Conservation (phyloP, 2,329 filamentous ascomycete species). For the Aspergillus arachidicola region DNA sequence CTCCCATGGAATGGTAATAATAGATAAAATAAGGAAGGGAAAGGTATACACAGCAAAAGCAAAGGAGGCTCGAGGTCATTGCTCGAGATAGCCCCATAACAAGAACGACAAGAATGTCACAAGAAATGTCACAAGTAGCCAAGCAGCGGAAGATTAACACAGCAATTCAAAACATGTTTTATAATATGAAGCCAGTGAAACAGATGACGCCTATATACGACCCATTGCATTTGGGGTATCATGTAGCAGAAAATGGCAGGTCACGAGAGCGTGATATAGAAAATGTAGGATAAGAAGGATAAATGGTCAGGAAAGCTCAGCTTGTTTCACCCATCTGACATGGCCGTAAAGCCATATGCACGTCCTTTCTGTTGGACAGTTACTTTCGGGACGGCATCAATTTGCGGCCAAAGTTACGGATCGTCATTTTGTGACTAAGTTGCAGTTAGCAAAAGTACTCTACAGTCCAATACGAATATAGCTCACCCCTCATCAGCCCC, state of each 20-base stretch:
- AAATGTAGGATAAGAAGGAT: constrained; percentile 3
- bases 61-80: neutral
- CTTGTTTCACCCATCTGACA: neutral
- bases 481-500: constrained; percentile 38
- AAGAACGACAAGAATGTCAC: neutral
- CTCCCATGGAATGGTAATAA: neutral
- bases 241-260: constrained; percentile 22
- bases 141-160: neutral
- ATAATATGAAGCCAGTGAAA: constrained; percentile 12
- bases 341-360: neutral
- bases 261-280: constrained; percentile 9
- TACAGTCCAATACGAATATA: neutral
- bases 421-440: constrained; percentile 33
- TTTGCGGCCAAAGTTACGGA: constrained; percentile 42
- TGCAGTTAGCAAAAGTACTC: constrained; percentile 7
- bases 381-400: constrained; percentile 32
- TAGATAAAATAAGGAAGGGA: neutral
- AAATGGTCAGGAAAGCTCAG: neutral
- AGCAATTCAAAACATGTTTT: constrained; percentile 3
- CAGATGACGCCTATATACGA: constrained; percentile 30
- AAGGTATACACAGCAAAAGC: neutral
- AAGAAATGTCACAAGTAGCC: neutral
- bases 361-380: neutral
- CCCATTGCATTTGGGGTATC: constrained; percentile 26
- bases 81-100: neutral